A percentile compares a stretch with the other conserved stretches of the same genome.
These are phyloP conservation scores for Nicotiana undulata DNA, from an alignment of 257 asterid genomes.

Conservation along the genomic window DNA sequence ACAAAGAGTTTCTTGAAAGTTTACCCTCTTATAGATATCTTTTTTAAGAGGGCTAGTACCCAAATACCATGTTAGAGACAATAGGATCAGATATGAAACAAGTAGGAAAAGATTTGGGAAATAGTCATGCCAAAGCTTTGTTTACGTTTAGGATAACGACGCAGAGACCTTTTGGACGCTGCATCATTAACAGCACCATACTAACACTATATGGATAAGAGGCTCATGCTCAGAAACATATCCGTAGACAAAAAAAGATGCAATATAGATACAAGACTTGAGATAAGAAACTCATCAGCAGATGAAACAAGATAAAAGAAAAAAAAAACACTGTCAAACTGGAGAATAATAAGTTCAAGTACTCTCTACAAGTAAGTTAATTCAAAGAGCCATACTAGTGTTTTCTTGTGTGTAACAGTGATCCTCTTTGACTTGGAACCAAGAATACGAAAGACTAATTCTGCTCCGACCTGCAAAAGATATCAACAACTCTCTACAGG, in stretches of 20 bases:
- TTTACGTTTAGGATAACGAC: not conserved
- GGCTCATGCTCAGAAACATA: not conserved
- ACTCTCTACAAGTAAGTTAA: slow-evolving; percentile 4
- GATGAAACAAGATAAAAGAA: not conserved
- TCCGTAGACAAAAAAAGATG: not conserved
- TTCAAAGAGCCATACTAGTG: slow-evolving; percentile 60
- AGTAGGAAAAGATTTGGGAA: not conserved
- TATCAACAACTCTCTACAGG: slow-evolving; percentile 7
- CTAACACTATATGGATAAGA: not conserved
- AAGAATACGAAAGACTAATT: slow-evolving; percentile 80
- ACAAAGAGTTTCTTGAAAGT: not conserved
- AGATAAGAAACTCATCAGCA: not conserved
- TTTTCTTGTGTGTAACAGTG: slow-evolving; percentile 93
- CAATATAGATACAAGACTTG: not conserved
- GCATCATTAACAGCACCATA: not conserved
- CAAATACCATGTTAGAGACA: not conserved
- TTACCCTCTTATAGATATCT: not conserved
- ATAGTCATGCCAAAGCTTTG: not conserved
- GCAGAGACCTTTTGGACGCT: not conserved
- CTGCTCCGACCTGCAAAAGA: slow-evolving; percentile 71
- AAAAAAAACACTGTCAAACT: not conserved
- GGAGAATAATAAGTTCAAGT: not conserved
- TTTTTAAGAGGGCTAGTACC: not conserved
- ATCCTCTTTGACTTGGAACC: slow-evolving; percentile 98
- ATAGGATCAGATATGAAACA: not conserved